Conservation (phyloP, 768 basidiomycete genomes). For the Clitopilus passeckerianus region DNA sequence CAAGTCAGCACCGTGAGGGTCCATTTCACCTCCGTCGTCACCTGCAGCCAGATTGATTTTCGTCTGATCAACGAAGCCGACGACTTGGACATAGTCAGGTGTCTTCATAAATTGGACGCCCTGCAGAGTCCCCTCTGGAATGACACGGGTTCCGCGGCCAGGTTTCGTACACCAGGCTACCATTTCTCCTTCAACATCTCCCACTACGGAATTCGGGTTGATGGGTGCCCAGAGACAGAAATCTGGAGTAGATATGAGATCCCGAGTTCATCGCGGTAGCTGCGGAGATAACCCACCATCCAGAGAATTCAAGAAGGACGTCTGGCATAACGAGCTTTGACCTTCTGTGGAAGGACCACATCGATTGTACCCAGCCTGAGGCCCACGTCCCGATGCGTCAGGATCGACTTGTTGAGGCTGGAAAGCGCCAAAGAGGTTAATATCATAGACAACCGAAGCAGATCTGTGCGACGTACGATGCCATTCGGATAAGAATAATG, state of each 20-base stretch:
- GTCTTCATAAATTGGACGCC: slow-evolving; percentile 56
- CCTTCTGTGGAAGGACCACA: slow-evolving; percentile 57
- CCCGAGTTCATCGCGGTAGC: background rate
- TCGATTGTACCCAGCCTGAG: slow-evolving; percentile 53
- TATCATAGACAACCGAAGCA: background rate
- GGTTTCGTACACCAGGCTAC: slow-evolving; percentile 67
- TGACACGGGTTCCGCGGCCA: slow-evolving; percentile 58
- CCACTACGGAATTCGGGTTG: slow-evolving; percentile 40
- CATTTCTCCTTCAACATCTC: slow-evolving; percentile 53
- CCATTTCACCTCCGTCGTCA: slow-evolving; percentile 69
- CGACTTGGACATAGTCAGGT: slow-evolving; percentile 47
- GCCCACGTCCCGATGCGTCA: slow-evolving; percentile 34
- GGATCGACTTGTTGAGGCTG: slow-evolving; percentile 25
- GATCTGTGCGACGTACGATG: slow-evolving; percentile 24
- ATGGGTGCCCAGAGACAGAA: slow-evolving; percentile 57
- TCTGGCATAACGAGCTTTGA: slow-evolving; percentile 49
- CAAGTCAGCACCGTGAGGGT: slow-evolving; percentile 56
- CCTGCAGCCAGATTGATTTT: slow-evolving; percentile 37
- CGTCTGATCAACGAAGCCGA: slow-evolving; percentile 55
- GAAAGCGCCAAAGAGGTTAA: slow-evolving; percentile 1
- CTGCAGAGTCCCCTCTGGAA: slow-evolving; percentile 49
- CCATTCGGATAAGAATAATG: slow-evolving; percentile 34
- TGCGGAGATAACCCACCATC: slow-evolving; percentile 31
- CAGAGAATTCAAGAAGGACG: slow-evolving; percentile 42
- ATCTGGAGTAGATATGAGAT: slow-evolving; percentile 25